Evolutionary conservation across 768 basidiomycete genomes (phyloP), one percentile per base, ranked within the genome.

Genomic region (Russula virescens): DNA sequence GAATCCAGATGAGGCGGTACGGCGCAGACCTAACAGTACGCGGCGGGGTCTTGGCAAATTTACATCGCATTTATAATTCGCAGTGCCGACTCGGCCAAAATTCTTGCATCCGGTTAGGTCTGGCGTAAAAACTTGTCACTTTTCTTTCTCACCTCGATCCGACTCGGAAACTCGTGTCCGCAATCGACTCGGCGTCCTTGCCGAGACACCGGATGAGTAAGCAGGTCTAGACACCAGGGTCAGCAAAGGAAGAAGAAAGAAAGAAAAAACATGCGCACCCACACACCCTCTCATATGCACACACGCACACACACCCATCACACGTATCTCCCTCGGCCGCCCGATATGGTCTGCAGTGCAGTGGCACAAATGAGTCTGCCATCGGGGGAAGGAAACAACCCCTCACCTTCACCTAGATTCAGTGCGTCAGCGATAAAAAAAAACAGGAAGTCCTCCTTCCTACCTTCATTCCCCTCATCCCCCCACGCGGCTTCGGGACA

Each of bases 1-100:
- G 40, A 31, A 28, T 25, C 2, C 38, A 13, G 45, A 26, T 31
- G 59, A 52, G 59, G 59, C 59, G 35, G 59, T 60, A 50, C 59
- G 34, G 19, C 35, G 42, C 35, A 6, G 16, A 28, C 57, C 31
- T 10, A 38, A 5, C 38, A 14, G 13, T 11, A 21, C 13, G 21
- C n/a, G 43, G 43, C 55, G 26, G 45, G n/a, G 5, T 34, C 16
- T 35, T 56, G 55, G 42, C 42, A 8, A 35, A n/a, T n/a, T n/a
- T 14, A 18, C n/a, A 28, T 46, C n/a, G 43, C 55, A 56, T 55
- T 38, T 23, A 16, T 38, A 1, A 13, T 14, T 23, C 21, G 52
- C 38, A 6, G 42, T 43, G 42, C 42, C 9, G 19, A 28, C 31
- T 28, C 7, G 31, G 19, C 10, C 9, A 6, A 5, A 43, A 8